phyloP scores from a whole-genome alignment of 192 early-diverging fungal species.

The Pilaira anomala region DNA sequence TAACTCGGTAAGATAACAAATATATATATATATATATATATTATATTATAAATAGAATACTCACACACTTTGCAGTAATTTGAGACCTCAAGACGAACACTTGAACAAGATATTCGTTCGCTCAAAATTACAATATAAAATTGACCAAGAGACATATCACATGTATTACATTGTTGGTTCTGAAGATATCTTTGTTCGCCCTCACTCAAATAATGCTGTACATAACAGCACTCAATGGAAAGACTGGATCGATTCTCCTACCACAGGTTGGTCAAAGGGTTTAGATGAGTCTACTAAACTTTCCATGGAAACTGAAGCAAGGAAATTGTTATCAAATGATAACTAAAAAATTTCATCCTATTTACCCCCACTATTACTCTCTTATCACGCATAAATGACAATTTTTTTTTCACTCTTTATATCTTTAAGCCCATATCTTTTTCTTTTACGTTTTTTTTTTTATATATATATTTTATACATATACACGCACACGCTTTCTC shows the following conservation, averaged over 20 bases:
- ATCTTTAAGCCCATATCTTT: too few relatives aligned
- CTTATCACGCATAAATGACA: too few relatives aligned
- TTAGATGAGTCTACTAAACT: background rate
- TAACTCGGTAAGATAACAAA: conserved; percentile 55
- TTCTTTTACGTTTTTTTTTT: too few relatives aligned
- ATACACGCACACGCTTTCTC: too few relatives aligned
- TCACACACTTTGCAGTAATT: conserved; percentile 5
- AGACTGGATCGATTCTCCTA: conserved; percentile 21
- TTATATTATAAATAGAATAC: background rate
- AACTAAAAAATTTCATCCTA: too few relatives aligned
- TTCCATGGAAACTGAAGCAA: conserved; percentile 1
- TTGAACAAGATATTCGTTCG: conserved; percentile 61
- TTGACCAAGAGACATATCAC: conserved; percentile 96
- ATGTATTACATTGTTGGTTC: conserved; percentile 94
- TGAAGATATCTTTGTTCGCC: conserved; percentile 83
- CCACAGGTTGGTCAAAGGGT: conserved; percentile 23
- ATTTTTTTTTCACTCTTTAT: too few relatives aligned
- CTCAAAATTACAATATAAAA: conserved; percentile 91
- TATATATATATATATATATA: background rate
- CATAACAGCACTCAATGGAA: background rate
- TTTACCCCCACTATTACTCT: too few relatives aligned
- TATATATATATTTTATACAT: too few relatives aligned
- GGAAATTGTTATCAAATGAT: background rate
- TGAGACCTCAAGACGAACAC: conserved; percentile 34
- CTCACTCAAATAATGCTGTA: conserved; percentile 18